Percentiles rank a stretch among this genome's conserved stretches.
phyloP scores from a whole-genome alignment of 306 rosid genomes.

The Amphicarpaea edgeworthii region DNA sequence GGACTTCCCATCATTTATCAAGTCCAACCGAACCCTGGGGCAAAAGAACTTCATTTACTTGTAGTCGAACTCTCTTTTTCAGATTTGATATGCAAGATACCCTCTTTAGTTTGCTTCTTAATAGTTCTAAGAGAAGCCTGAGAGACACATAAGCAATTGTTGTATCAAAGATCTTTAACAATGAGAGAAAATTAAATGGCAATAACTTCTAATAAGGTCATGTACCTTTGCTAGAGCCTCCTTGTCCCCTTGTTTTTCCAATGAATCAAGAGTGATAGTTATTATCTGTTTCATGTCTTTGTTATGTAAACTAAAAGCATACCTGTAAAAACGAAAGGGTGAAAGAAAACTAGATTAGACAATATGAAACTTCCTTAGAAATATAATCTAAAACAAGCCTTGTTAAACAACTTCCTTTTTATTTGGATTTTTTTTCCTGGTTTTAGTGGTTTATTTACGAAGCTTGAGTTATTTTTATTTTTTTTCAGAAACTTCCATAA shows the following conservation, averaged over 20 bases:
- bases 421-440: no score
- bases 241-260: slow-evolving; percentile 68
- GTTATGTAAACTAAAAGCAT: slow-evolving; percentile 81
- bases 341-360: not conserved
- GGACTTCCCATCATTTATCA: slow-evolving; percentile 87
- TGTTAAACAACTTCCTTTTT: no score
- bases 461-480: no score
- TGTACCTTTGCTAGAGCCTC: slow-evolving; percentile 62
- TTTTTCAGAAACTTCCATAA: not conserved
- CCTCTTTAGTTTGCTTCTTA: slow-evolving; percentile 53
- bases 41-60: slow-evolving; percentile 41
- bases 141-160: slow-evolving; percentile 50
- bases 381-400: slow-evolving; percentile 20
- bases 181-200: slow-evolving; percentile 13
- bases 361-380: slow-evolving; percentile 38
- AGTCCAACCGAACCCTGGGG: slow-evolving; percentile 50
- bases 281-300: slow-evolving; percentile 71
- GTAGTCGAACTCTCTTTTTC: slow-evolving; percentile 48
- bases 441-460: no score
- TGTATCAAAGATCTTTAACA: slow-evolving; percentile 35
- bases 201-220: slow-evolving; percentile 14
- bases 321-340: slow-evolving; percentile 52
- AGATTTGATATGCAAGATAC: slow-evolving; percentile 54
- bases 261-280: slow-evolving; percentile 71
- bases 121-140: slow-evolving; percentile 76